These are phyloP conservation scores for Scedosporium dehoogii DNA, from an alignment of 2,329 filamentous ascomycete genomes.

Conservation along the genomic window DNA sequence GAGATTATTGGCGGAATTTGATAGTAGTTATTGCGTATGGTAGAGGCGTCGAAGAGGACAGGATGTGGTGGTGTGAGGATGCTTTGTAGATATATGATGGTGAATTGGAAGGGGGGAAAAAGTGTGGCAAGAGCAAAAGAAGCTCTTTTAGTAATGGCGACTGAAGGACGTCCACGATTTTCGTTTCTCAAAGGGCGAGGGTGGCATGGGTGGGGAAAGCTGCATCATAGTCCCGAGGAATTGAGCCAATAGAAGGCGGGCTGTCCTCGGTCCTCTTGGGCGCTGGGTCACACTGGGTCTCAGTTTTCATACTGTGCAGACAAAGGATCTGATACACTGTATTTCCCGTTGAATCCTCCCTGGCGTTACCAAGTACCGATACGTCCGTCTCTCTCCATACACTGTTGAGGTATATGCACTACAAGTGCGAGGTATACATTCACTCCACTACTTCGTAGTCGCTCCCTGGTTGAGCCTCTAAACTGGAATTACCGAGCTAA, in stretches of 20 bases:
- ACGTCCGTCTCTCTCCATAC: background rate
- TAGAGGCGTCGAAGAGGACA: background rate
- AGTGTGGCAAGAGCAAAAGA: constrained; percentile 1
- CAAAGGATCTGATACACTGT: background rate
- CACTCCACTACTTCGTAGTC: too few species aligned
- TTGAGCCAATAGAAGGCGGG: background rate
- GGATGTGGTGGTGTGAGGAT: background rate
- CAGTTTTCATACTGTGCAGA: background rate
- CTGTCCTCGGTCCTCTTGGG: background rate
- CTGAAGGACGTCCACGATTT: constrained; percentile 3
- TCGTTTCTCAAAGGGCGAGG: background rate
- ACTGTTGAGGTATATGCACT: too few species aligned
- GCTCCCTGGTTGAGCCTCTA: too few species aligned
- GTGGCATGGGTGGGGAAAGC: constrained; percentile 2
- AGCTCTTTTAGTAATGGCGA: constrained; percentile 3
- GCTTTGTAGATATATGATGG: background rate
- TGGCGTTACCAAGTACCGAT: background rate
- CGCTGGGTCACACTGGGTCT: background rate
- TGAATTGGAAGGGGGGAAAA: background rate
- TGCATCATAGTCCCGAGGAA: constrained; percentile 3
- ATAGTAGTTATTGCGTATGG: background rate
- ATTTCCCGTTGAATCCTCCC: background rate
- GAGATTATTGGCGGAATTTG: background rate
- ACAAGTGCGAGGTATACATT: too few species aligned
- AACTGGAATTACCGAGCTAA: too few species aligned